Evolutionary conservation across 208 protist genomes (phyloP), one percentile per base, ranked within the genome.

Genomic region (Trypanosoma caninum): DNA sequence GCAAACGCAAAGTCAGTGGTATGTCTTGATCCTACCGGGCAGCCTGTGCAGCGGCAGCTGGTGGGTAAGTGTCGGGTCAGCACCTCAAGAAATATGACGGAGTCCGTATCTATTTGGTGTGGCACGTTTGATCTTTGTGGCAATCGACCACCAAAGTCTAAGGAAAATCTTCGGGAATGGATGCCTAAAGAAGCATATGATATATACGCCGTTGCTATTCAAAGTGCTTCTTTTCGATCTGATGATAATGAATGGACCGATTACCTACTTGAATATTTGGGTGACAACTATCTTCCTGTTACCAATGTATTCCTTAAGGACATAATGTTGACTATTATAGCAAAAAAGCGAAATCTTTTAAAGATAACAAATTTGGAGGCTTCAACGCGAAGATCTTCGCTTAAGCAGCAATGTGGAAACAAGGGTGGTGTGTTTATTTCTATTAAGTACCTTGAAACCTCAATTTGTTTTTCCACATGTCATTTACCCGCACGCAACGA

Each of bases 301-400:
- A 59, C 72, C 20, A 78, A 61, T 58, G 66, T 78, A 59, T 68
- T 65, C 30, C 14, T 82, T 16, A 72, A 61, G 60, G 72, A 82
- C 44, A 75, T 63, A 20, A 27, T 58, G 20, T 41, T 82, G 9
- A 53, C 76, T 45, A 52, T 82, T 0, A 31, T 80, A 18, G 22
- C 38, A 34, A 48, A 55, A 11, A 76, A 77, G 42, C 44, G 38
- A 28, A 45, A 74, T 59, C 27, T 80, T 27, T 48, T 78, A 34
- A 76, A 80, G 55, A 72, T 82, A 20, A 76, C 73, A 3, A 82
- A 80, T 54, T 61, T 75, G 27, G 69, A 82, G 42, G 68, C 61
- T n/a, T 74, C 62, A 8, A 69, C 62, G 34, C 59, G 67, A 61
- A 41, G 48, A 20, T 80, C 76, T 10, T 30, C 56, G 10, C 38